Conservation (phyloP, 257 asterid species). For the Solanum habrochaites region DNA sequence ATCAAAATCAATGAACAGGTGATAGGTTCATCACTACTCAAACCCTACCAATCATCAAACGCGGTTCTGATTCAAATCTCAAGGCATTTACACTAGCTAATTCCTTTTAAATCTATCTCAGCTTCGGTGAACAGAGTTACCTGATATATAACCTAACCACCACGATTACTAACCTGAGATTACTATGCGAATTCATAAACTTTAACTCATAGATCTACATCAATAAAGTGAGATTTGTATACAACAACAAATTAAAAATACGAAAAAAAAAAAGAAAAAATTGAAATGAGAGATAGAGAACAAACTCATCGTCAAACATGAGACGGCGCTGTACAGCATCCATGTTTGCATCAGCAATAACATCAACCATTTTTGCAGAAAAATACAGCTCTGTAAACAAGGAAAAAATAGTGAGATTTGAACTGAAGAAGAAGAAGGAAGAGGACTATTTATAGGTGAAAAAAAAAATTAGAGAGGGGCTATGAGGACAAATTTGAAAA, state of each 20-base stretch:
- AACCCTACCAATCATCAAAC: neutral
- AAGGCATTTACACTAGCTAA: neutral
- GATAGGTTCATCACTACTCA: neutral
- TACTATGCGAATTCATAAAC: neutral
- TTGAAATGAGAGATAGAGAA: neutral
- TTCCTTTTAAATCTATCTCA: neutral
- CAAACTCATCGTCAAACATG: constrained; percentile 95
- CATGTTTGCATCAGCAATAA: constrained; percentile 57
- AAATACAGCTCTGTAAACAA: neutral
- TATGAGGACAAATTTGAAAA: neutral
- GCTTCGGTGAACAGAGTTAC: neutral
- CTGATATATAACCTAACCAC: neutral
- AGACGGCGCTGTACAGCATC: constrained; percentile 94
- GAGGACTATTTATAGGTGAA: neutral
- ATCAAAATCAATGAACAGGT: neutral
- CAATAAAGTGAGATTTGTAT: neutral
- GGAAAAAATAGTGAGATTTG: neutral
- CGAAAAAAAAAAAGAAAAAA: neutral
- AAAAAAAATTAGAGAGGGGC: neutral
- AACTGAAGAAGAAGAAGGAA: neutral
- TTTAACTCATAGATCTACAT: neutral
- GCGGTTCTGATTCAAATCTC: neutral
- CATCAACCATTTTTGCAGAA: constrained; percentile 30
- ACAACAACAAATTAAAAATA: neutral
- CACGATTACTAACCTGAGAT: neutral